Evolutionary conservation across 192 early-diverging fungal genomes (phyloP).

Genomic region (Coemansia sp.): DNA sequence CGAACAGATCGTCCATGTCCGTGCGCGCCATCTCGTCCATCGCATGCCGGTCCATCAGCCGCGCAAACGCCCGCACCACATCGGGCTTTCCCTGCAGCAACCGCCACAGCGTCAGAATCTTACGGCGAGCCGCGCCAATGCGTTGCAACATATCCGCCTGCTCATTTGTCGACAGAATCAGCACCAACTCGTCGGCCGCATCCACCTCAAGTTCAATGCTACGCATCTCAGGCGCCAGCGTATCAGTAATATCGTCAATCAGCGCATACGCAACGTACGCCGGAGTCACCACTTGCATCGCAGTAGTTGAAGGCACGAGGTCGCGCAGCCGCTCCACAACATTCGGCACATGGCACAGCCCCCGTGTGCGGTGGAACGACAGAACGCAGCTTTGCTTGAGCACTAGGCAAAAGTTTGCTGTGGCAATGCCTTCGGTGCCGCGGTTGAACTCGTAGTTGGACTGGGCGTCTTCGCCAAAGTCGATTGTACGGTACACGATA

Average conservation of each 20-base stretch:
- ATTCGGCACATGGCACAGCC: slow-evolving; percentile 53
- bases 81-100: slow-evolving; percentile 72
- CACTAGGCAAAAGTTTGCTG: slow-evolving; percentile 58
- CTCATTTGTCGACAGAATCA: slow-evolving; percentile 90
- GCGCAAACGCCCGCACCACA: slow-evolving; percentile 69
- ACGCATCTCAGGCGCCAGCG: slow-evolving; percentile 81
- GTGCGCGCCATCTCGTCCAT: slow-evolving; percentile 11
- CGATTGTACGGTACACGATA: slow-evolving; percentile 77
- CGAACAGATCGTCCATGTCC: slow-evolving; percentile 7
- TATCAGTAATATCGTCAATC: slow-evolving; percentile 93
- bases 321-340: slow-evolving; percentile 54
- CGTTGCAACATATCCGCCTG: slow-evolving; percentile 73
- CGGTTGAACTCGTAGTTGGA: slow-evolving; percentile 54
- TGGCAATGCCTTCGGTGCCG: slow-evolving; percentile 60
- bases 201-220: slow-evolving; percentile 94
- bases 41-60: slow-evolving; percentile 55
- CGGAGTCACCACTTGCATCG: slow-evolving; percentile 13
- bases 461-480: slow-evolving; percentile 57
- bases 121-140: slow-evolving; percentile 71
- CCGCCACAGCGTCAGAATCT: slow-evolving; percentile 67
- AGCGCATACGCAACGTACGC: slow-evolving; percentile 76
- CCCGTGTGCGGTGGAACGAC: slow-evolving; percentile 56
- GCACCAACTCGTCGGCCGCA: slow-evolving; percentile 91
- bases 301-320: slow-evolving; percentile 1
- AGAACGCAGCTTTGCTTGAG: slow-evolving; percentile 35